Evolutionary conservation across 2,329 filamentous ascomycete genomes (phyloP).

Genomic region (Neopestalotiopsis clavispora): DNA sequence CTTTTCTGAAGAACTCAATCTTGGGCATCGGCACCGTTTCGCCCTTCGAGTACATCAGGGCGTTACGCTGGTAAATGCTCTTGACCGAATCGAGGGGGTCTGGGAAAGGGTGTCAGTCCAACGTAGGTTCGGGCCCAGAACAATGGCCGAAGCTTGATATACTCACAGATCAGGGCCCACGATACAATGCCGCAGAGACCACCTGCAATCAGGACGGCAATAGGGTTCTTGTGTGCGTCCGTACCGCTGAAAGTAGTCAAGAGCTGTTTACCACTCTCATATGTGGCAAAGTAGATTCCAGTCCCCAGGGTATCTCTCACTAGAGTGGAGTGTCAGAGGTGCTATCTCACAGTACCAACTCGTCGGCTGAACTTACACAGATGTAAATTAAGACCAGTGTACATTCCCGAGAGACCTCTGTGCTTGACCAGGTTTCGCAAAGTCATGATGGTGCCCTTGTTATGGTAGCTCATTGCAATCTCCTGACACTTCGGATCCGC

Average conservation of each 20-base stretch:
- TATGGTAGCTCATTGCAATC: conserved; percentile 73
- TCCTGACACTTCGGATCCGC: conserved; percentile 57
- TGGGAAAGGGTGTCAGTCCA: conserved; percentile 30
- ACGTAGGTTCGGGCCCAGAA: neutral
- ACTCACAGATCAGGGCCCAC: conserved; percentile 77
- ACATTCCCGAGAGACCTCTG: conserved; percentile 74
- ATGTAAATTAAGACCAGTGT: conserved; percentile 81
- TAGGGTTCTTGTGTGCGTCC: conserved; percentile 75
- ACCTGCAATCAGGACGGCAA: conserved; percentile 78
- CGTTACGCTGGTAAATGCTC: conserved; percentile 83
- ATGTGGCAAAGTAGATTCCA: conserved; percentile 86
- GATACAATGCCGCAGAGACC: conserved; percentile 83
- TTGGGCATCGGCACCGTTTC: conserved; percentile 69
- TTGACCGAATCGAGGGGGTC: conserved; percentile 82
- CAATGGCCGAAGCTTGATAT: neutral
- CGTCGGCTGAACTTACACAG: conserved; percentile 61
- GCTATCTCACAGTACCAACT: neutral
- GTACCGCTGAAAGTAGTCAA: conserved; percentile 76
- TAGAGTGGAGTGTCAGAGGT: conserved; percentile 11
- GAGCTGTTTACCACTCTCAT: conserved; percentile 84
- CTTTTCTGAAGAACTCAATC: conserved; percentile 76
- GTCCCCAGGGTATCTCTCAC: conserved; percentile 85
- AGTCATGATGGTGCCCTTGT: conserved; percentile 77
- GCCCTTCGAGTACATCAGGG: conserved; percentile 71
- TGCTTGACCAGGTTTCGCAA: conserved; percentile 79